phyloP scores from a whole-genome alignment of 2,329 filamentous ascomycete genomes.

The Talaromyces pinophilus region DNA sequence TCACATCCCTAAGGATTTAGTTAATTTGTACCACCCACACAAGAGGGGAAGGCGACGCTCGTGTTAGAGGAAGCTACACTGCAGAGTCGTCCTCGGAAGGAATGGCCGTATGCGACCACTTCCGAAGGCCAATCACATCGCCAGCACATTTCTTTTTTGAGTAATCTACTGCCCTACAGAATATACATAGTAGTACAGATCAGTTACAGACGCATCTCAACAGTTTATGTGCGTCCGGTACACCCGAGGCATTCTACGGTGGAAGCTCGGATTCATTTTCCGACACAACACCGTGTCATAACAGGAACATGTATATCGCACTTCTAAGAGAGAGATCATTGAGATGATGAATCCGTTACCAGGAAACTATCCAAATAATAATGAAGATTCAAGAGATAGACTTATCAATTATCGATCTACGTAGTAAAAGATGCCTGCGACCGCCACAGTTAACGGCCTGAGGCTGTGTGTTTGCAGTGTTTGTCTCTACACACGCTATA shows the following conservation, averaged over 20 bases:
- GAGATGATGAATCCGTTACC: not conserved
- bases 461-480: slow-evolving; percentile 2
- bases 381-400: not conserved
- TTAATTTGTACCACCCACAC: not conserved
- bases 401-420: not conserved
- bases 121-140: not conserved
- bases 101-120: slow-evolving; percentile 6
- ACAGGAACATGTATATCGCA: not conserved
- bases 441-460: not conserved
- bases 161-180: not conserved
- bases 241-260: not conserved
- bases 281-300: not conserved
- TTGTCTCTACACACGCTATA: not conserved
- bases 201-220: not conserved
- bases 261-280: not conserved
- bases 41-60: slow-evolving; percentile 2
- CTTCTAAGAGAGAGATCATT: not conserved
- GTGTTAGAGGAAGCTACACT: not conserved
- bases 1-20: not conserved
- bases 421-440: not conserved
- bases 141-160: not conserved
- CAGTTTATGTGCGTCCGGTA: not conserved
- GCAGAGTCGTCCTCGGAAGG: slow-evolving; percentile 2
- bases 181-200: not conserved
- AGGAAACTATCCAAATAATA: not conserved